These are phyloP conservation scores for Nicotiana undulata DNA, from an alignment of 257 asterid species.

Conservation along the genomic window DNA sequence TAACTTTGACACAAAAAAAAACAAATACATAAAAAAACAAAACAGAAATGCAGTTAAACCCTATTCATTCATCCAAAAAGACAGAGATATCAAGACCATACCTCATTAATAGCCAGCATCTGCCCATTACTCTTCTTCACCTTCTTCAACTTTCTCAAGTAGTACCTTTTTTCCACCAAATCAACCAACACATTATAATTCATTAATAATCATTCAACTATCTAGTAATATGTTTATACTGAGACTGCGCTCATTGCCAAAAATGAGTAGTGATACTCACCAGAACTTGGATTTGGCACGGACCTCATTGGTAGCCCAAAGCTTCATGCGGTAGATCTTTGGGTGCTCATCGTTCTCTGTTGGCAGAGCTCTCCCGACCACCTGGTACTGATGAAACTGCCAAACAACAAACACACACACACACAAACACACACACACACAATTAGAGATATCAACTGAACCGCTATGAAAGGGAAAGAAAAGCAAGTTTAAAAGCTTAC, in stretches of 20 bases:
- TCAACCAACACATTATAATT: background rate
- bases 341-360: constrained; percentile 3
- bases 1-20: background rate
- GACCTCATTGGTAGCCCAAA: constrained; percentile 8
- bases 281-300: constrained; percentile 2
- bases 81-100: too few species aligned
- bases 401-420: too few species aligned
- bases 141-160: background rate
- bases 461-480: background rate
- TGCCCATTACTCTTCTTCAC: background rate
- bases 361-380: constrained; percentile 5
- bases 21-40: background rate
- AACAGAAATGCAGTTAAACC: background rate
- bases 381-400: constrained; percentile 10
- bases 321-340: constrained; percentile 7
- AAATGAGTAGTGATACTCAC: background rate
- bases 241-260: background rate
- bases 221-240: background rate
- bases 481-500: background rate
- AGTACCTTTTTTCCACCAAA: background rate
- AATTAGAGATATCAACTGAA: background rate
- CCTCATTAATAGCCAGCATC: background rate
- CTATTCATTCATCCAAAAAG: too few species aligned
- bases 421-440: too few species aligned
- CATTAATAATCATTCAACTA: background rate